A percentile compares a stretch with the other conserved stretches of the same genome.
Conservation (phyloP, 352 stramenopile species). For the Globisporangium paddicum region DNA sequence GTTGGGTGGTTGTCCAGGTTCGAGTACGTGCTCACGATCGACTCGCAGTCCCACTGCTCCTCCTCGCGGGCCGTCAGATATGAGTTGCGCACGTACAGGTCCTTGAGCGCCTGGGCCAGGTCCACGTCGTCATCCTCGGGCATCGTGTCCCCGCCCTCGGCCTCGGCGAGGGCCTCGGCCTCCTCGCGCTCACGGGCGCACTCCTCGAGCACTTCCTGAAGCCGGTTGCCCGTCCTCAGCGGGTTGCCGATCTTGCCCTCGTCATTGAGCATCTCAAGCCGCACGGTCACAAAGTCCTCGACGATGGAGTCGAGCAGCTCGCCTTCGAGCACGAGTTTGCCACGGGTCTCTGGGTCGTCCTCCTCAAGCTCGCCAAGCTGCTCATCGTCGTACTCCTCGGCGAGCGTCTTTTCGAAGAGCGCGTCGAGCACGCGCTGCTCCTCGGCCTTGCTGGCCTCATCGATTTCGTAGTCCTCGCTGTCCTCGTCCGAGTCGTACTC, state of each 20-base stretch:
- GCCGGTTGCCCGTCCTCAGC: slow-evolving; percentile 51
- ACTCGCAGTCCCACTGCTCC: slow-evolving; percentile 96
- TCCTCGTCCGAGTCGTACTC: slow-evolving; percentile 47
- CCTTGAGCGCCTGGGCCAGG: slow-evolving; percentile 24
- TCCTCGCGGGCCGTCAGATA: slow-evolving; percentile 59
- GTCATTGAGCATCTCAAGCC: slow-evolving; percentile 66
- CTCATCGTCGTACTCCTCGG: slow-evolving; percentile 82
- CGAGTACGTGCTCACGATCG: slow-evolving; percentile 97
- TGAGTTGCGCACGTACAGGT: slow-evolving; percentile 52
- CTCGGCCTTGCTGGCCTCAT: slow-evolving; percentile 49
- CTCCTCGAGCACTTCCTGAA: slow-evolving; percentile 73
- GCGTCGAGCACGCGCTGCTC: slow-evolving; percentile 85
- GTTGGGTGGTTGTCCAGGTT: slow-evolving; percentile 98
- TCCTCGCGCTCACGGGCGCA: slow-evolving; percentile 62
- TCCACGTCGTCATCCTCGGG: slow-evolving; percentile 23
- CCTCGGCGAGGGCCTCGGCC: slow-evolving; percentile 40
- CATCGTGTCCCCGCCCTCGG: slow-evolving; percentile 24
- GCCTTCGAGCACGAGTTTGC: slow-evolving; percentile 65
- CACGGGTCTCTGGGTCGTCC: slow-evolving; percentile 64
- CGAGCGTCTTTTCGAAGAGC: slow-evolving; percentile 80
- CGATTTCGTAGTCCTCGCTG: slow-evolving; percentile 55
- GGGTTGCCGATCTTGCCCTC: slow-evolving; percentile 80
- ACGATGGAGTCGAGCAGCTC: slow-evolving; percentile 65
- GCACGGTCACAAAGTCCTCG: slow-evolving; percentile 64
- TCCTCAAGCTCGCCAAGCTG: slow-evolving; percentile 75